Percentiles rank a stretch among this genome's conserved stretches.
phyloP scores from a whole-genome alignment of 2,329 filamentous ascomycete species.

The Xylaria sp. region DNA sequence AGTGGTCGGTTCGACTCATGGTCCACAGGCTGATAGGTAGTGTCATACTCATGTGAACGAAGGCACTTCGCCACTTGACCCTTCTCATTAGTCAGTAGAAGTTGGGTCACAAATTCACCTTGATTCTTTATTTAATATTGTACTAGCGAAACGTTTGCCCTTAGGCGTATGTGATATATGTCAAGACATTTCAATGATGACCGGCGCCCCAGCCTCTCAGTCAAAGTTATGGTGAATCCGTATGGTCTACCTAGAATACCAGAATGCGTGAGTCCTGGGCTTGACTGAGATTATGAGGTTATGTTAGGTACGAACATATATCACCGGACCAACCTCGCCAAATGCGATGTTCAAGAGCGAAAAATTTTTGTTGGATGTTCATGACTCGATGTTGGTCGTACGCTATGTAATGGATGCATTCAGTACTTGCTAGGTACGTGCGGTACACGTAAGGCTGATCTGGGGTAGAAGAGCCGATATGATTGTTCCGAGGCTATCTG shows the following conservation, averaged over 20 bases:
- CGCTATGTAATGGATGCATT: not conserved
- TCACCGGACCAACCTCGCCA: not conserved
- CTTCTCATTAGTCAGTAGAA: too few species aligned
- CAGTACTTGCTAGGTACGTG: not conserved
- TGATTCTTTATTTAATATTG: too few species aligned
- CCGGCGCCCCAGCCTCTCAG: not conserved
- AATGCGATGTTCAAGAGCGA: not conserved
- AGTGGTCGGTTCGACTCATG: not conserved
- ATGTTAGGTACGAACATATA: too few species aligned
- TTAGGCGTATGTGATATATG: not conserved
- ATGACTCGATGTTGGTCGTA: not conserved
- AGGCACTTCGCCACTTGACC: too few species aligned
- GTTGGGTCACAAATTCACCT: too few species aligned
- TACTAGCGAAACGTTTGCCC: too few species aligned
- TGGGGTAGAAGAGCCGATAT: not conserved
- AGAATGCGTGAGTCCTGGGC: too few species aligned
- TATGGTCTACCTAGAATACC: not conserved
- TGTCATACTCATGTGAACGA: too few species aligned
- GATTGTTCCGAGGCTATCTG: not conserved
- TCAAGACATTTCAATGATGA: not conserved
- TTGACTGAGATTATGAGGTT: too few species aligned
- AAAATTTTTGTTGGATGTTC: not conserved
- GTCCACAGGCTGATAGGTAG: too few species aligned
- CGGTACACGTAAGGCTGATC: not conserved
- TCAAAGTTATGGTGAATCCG: not conserved